Base-by-base conservation (phyloP, 2,329 filamentous ascomycete genomes). In the Bipolaris cookei region DNA sequence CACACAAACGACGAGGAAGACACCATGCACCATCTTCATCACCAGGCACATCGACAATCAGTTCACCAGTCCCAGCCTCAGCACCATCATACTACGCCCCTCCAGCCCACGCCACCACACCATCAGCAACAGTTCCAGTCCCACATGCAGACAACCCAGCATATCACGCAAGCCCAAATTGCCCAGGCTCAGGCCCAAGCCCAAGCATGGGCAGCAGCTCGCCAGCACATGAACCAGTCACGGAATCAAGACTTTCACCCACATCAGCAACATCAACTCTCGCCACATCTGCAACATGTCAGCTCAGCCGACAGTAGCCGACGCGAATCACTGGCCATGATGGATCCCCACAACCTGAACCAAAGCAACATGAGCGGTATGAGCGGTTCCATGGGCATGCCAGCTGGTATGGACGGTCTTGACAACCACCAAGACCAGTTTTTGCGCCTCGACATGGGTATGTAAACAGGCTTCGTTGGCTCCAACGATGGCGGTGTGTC, bases 171-270 rank as follows among this genome's bases (percentile, higher is more conserved):
- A 32, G 68, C 67, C 10, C 71, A 73, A 28, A 68, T 65, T 16
- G 64, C 64, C 0, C 70, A 70, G 28, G 65, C 63, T 0, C 67
- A 71, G 23, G 65, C 65, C 13, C 67, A 70, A 35, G 63, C 65
- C 8, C 67, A 71, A 25, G 70, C 67, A 6, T 72, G 71, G 70
- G 71, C 69, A 34, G 70, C 69, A 13, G 72, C 72, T 2, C 70
- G 71, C 34, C 73, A 76, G 49, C 72, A 75, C 57, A 74, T 76
- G 72, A 73, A 74, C 55, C 72, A 72, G 49, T 74, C 70, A 43
- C 67, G 70, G 30, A 72, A 71, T 59, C 69, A 72, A 45, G 64
- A 72, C 51, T 72, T 66, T 49, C 66, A 69, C 25, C 64, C 65
- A 0, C 71, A 72, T 49, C 67, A 65, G 49, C 70, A 73, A 37